Conservation (phyloP, 2,329 filamentous ascomycete species). For the Trichoderma simmonsii region DNA sequence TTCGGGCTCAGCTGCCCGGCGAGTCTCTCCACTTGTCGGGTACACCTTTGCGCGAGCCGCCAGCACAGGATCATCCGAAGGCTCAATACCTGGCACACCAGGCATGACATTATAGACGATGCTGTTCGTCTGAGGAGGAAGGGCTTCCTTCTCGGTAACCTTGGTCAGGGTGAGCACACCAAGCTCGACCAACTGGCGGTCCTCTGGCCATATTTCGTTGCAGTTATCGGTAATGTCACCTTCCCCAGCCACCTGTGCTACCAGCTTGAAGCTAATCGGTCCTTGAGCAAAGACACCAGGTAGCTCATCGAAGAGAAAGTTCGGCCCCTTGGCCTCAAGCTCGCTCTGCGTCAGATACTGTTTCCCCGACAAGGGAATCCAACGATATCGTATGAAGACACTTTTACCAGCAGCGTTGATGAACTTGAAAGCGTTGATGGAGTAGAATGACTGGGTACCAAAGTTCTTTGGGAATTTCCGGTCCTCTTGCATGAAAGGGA, state of each 20-base stretch:
- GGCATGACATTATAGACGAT: not conserved
- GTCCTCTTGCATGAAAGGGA: not conserved
- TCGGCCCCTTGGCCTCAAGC: not conserved
- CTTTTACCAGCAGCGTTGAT: not conserved
- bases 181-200: conserved; percentile 8
- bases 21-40: conserved; percentile 1
- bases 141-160: not conserved
- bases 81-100: conserved; percentile 6
- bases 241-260: conserved; percentile 6
- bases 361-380: not conserved
- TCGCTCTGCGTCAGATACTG: not conserved
- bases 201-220: conserved; percentile 8
- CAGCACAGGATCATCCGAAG: conserved; percentile 6
- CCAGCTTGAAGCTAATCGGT: conserved; percentile 10
- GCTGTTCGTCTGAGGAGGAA: conserved; percentile 4
- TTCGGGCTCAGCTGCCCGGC: not conserved
- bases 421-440: conserved; percentile 15
- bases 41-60: not conserved
- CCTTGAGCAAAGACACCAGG: not conserved
- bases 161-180: not conserved
- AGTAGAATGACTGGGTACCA: conserved; percentile 9
- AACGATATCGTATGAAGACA: conserved; percentile 7
- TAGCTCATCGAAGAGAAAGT: conserved; percentile 13
- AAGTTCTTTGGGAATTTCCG: not conserved
- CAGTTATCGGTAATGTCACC: not conserved